A percentile compares a stretch with the other conserved stretches of the same genome.
Conservation (phyloP, 192 early-diverging fungal species). For the Coemansia sp. region DNA sequence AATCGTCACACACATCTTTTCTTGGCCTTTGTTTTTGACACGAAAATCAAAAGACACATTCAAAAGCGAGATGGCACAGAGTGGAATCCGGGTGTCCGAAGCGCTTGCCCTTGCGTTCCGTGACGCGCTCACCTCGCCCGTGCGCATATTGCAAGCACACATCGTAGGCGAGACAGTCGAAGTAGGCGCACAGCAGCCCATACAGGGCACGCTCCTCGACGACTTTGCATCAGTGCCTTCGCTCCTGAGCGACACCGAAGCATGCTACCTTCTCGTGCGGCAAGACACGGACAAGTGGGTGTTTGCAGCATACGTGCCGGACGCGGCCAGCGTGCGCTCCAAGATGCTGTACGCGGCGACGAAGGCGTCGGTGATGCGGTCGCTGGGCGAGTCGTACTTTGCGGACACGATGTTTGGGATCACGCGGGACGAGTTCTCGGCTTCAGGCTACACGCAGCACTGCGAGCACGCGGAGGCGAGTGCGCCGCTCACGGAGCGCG, state of each 20-base stretch:
- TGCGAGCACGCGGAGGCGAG: conserved; percentile 52
- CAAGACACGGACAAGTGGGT: conserved; percentile 66
- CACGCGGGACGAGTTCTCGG: conserved; percentile 26
- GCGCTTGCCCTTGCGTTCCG: conserved; percentile 15
- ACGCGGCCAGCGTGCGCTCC: conserved; percentile 75
- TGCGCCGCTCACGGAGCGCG: conserved; percentile 83
- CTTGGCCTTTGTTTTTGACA: neutral
- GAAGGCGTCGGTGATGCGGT: conserved; percentile 72
- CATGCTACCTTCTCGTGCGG: conserved; percentile 67
- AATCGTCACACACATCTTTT: too few relatives aligned
- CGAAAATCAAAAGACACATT: too few relatives aligned
- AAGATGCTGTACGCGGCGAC: conserved; percentile 96
- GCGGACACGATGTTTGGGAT: conserved; percentile 83
- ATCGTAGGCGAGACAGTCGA: conserved; percentile 53
- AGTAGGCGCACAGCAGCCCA: conserved; percentile 27
- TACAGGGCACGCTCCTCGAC: conserved; percentile 47
- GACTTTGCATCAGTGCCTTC: conserved; percentile 54
- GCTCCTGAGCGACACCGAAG: conserved; percentile 57
- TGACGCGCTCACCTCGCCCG: conserved; percentile 13
- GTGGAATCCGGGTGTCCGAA: conserved; percentile 42
- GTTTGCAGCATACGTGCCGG: conserved; percentile 78
- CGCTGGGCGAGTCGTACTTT: conserved; percentile 79
- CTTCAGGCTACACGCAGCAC: conserved; percentile 32
- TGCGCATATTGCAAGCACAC: conserved; percentile 52
- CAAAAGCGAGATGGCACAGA: conserved; percentile 32